Conservation (phyloP, 2,329 filamentous ascomycete genomes). For the Raffaelea albimanens region DNA sequence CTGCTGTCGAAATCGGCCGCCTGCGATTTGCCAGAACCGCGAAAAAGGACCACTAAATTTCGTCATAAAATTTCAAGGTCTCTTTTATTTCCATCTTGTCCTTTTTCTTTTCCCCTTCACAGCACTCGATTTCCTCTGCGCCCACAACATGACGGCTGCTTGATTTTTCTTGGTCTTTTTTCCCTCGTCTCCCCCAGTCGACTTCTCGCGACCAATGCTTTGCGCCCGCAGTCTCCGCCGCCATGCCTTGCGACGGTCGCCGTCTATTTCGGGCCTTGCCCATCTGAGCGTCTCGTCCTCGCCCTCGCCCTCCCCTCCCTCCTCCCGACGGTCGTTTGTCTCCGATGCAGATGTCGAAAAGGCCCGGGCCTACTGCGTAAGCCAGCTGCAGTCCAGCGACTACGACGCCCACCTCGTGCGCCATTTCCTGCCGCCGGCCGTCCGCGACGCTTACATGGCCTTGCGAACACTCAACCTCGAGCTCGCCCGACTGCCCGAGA, state of each 20-base stretch:
- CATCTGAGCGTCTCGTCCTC: background rate
- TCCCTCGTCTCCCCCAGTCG: background rate
- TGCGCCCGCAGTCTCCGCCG: constrained; percentile 24
- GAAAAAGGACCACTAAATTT: too few relatives aligned
- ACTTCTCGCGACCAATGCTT: constrained; percentile 24
- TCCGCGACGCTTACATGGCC: constrained; percentile 77
- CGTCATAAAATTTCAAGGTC: too few relatives aligned
- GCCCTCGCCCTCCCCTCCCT: background rate
- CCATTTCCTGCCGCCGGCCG: constrained; percentile 67
- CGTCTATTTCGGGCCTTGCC: too few relatives aligned
- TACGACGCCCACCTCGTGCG: constrained; percentile 79
- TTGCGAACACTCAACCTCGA: constrained; percentile 91
- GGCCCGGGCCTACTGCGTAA: constrained; percentile 43
- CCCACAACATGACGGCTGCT: too few relatives aligned
- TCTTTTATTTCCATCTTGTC: background rate
- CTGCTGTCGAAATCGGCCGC: too few relatives aligned
- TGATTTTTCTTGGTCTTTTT: background rate
- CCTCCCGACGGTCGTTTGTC: constrained; percentile 29
- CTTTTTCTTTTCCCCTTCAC: background rate
- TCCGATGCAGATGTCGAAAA: constrained; percentile 42
- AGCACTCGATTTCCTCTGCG: too few relatives aligned
- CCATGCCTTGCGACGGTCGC: constrained; percentile 27
- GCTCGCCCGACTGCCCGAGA: constrained; percentile 79
- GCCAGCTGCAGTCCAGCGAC: constrained; percentile 57
- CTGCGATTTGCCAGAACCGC: too few relatives aligned